Evolutionary conservation across 352 stramenopile species (phyloP).

Genomic region (Globisporangium nodosum): DNA sequence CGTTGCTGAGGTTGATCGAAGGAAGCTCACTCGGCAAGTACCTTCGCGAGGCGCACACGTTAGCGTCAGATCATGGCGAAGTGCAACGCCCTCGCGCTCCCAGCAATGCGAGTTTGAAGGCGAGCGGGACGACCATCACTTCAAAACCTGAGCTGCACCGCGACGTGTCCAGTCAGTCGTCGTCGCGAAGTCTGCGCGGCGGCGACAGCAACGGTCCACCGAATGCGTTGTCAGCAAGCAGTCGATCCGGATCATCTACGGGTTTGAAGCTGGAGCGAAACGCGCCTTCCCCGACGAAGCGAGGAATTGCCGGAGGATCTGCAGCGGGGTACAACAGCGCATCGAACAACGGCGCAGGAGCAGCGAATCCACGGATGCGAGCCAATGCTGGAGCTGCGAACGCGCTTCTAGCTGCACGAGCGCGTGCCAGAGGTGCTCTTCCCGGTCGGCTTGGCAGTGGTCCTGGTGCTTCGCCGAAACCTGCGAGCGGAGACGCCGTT

Average conservation of each 20-base stretch:
- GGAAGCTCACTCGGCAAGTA: constrained; percentile 44
- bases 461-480: constrained; percentile 26
- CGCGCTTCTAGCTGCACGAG: constrained; percentile 64
- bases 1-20: constrained; percentile 38
- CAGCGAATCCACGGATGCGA: constrained; percentile 29
- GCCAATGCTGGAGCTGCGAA: constrained; percentile 49
- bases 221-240: constrained; percentile 9
- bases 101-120: constrained; percentile 28
- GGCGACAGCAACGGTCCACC: constrained; percentile 1
- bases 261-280: constrained; percentile 26
- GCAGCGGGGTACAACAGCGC: constrained; percentile 18
- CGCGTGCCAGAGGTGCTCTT: constrained; percentile 53
- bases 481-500: constrained; percentile 32
- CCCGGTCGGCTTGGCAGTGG: constrained; percentile 44
- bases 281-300: constrained; percentile 49
- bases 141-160: constrained; percentile 37
- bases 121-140: constrained; percentile 15
- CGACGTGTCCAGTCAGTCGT: constrained; percentile 43
- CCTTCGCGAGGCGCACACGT: constrained; percentile 48
- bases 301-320: constrained; percentile 16
- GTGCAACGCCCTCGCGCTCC: constrained; percentile 18
- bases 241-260: constrained; percentile 6
- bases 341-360: constrained; percentile 14
- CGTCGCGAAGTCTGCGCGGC: constrained; percentile 29
- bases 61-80: constrained; percentile 13